Conservation (phyloP, 78 protist species). For the Protostelium mycophagum region DNA sequence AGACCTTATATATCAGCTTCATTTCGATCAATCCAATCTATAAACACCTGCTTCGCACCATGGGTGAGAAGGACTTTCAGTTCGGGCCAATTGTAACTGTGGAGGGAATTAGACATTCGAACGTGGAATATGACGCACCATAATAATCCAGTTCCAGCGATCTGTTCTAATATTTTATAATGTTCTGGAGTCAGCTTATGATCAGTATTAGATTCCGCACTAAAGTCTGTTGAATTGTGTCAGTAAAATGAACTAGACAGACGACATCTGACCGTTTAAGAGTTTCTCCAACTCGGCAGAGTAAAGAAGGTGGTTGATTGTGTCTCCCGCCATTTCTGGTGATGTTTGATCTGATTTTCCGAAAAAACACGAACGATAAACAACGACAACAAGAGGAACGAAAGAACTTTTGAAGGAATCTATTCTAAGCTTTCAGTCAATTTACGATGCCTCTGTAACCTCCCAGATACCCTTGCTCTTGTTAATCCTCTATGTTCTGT, state of each 20-base stretch:
- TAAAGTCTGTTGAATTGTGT: background rate
- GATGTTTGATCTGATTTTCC: background rate
- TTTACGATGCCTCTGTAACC: background rate
- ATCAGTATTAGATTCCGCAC: background rate
- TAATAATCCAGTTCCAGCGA: background rate
- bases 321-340: background rate
- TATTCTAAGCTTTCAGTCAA: background rate
- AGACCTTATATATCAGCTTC: background rate
- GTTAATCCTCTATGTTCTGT: background rate
- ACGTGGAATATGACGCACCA: background rate
- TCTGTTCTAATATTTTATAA: background rate
- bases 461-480: background rate
- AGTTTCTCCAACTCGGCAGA: background rate
- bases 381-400: no score
- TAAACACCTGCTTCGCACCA: background rate
- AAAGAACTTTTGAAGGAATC: background rate
- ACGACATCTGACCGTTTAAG: background rate
- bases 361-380: no score
- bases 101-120: background rate
- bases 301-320: background rate
- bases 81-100: background rate
- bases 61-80: background rate
- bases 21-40: background rate
- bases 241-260: background rate
- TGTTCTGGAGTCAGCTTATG: background rate